Evolutionary conservation across 148 eudicot species (phyloP).

Genomic region (Salicornia ramosissima): DNA sequence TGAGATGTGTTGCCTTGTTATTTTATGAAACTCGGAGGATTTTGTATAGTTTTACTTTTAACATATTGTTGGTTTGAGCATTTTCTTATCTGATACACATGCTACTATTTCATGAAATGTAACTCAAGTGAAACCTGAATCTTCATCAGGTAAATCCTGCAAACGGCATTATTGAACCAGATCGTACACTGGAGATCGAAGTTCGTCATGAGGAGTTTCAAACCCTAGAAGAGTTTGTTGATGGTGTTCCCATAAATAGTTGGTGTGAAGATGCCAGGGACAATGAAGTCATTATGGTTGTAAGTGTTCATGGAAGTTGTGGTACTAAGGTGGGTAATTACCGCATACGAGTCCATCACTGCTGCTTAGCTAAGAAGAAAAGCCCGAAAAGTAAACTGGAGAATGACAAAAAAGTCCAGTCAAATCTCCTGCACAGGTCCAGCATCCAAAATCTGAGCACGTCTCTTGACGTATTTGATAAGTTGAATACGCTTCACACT

Average conservation of each 20-base stretch:
- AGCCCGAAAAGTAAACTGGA: constrained; percentile 23
- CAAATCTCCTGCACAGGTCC: constrained; percentile 59
- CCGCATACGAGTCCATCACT: constrained; percentile 77
- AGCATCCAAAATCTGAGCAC: constrained; percentile 44
- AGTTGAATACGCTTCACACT: constrained; percentile 48
- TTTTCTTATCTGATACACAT: neutral
- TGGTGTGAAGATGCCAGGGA: constrained; percentile 97
- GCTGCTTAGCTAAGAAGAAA: constrained; percentile 44
- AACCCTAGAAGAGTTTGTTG: constrained; percentile 69
- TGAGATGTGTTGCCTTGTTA: too few relatives aligned
- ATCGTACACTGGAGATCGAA: constrained; percentile 62
- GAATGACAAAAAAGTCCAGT: constrained; percentile 22
- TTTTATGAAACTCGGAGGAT: too few relatives aligned
- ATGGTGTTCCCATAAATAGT: constrained; percentile 70
- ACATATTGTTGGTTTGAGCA: neutral
- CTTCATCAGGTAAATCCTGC: constrained; percentile 71
- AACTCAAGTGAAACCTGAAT: constrained; percentile 13
- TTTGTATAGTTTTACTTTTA: neutral
- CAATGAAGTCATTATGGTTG: constrained; percentile 66
- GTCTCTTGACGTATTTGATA: constrained; percentile 59
- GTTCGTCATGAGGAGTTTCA: constrained; percentile 70
- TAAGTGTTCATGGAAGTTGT: constrained; percentile 58
- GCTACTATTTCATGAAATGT: neutral
- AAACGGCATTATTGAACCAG: constrained; percentile 63
- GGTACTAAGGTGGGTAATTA: constrained; percentile 47